Evolutionary conservation across 352 stramenopile genomes (phyloP).

Genomic region (Pythium biforme): DNA sequence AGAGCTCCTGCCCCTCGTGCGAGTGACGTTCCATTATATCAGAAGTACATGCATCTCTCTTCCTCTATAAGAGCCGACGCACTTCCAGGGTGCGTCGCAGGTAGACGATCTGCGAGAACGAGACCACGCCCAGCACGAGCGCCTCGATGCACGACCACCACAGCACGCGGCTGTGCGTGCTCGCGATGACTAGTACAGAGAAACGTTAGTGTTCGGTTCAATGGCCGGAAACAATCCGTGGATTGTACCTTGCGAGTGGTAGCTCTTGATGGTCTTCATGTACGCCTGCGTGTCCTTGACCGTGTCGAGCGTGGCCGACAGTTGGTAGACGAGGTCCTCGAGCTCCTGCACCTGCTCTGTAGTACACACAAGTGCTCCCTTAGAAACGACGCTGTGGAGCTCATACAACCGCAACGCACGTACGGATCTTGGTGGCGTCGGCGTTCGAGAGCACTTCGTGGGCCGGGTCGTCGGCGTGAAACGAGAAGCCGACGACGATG

Average conservation of each 20-base stretch:
- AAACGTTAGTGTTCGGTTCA: neutral
- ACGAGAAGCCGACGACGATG: constrained; percentile 82
- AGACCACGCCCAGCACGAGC: constrained; percentile 61
- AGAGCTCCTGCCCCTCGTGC: neutral
- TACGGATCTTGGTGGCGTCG: constrained; percentile 87
- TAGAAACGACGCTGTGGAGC: constrained; percentile 60
- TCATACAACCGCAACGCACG: constrained; percentile 20
- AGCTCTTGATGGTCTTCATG: constrained; percentile 85
- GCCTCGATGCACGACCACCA: constrained; percentile 84
- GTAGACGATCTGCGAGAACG: constrained; percentile 83
- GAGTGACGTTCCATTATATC: constrained; percentile 23
- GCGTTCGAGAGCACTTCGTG: constrained; percentile 88
- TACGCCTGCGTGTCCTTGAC: constrained; percentile 87
- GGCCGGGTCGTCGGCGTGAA: constrained; percentile 80
- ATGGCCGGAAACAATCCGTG: neutral
- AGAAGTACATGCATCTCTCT: neutral
- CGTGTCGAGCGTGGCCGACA: constrained; percentile 81
- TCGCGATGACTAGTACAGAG: constrained; percentile 52
- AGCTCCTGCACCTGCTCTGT: constrained; percentile 85
- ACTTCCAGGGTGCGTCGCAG: constrained; percentile 83
- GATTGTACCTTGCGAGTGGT: constrained; percentile 62
- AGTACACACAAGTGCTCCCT: constrained; percentile 78
- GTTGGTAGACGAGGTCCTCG: constrained; percentile 85
- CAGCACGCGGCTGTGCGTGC: constrained; percentile 79
- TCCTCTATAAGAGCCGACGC: constrained; percentile 68